Evolutionary conservation across 1,284 basidiomycete species (phyloP), one percentile per base, ranked within the genome.

Genomic region (Puccinia coronata): DNA sequence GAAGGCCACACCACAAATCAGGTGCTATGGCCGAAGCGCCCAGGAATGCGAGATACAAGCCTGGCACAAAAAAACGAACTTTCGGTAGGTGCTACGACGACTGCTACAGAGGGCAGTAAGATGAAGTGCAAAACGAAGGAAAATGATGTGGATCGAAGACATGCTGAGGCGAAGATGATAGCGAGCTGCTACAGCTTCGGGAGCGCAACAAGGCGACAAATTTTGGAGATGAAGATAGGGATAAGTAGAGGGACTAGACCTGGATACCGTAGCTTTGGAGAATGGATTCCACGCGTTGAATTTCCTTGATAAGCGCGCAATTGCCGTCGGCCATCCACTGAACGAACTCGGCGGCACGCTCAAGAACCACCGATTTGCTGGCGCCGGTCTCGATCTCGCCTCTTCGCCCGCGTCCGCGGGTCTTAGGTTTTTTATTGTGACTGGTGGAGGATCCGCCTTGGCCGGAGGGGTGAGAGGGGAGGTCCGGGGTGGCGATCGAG

Each of bases 261-360:
- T 78, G 43, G 20, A 78, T 43, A 3, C 75, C 61, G 18, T 78
- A 34, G 61, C 25, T 57, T 49, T 49, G 51, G 0, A 79, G 65
- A 25, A 79, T 41, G 14, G 31, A n/a, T 70, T 79, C 65, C 16
- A 79, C 8, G 11, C 65, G 34, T 57, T 79, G n/a, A 3, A 79
- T 65, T 70, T 79, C 76, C 14, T 79, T 70, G 0, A 39, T 43
- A 18, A 79, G 55, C n/a, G 77, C 65, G 20, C 39, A 36, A 47
- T 79, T 79, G 6, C 77, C 77, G 47, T 57, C 51, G 91, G 90
- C 84, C 31, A 93, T 87, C 91, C 91, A 93, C 57, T 88, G 88
- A 84, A 91, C 90, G 83, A 93, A 93, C 84, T 93, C 92, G 74
- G 91, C 91, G 0, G 92, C 92, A 53, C 92, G 89, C 85, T 93